phyloP scores from a whole-genome alignment of 164 flowering plant genomes.

The Vitis labrusca region DNA sequence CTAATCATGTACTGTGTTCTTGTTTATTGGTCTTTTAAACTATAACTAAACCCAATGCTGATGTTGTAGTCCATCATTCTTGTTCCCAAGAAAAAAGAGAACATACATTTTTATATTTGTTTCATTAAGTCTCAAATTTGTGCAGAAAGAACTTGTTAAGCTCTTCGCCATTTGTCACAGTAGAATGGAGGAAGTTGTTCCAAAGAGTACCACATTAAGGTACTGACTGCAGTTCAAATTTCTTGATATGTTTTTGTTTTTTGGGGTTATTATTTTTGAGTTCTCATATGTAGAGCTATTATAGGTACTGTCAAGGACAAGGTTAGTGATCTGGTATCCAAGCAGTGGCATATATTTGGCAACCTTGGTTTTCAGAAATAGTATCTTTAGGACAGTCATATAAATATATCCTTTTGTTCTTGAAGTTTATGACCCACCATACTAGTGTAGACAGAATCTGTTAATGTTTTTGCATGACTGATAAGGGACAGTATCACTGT shows the following conservation, averaged over 20 bases:
- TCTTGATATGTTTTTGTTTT: background rate
- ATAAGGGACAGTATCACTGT: too few species aligned
- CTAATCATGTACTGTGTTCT: background rate
- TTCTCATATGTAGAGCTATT: background rate
- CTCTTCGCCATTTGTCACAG: constrained; percentile 76
- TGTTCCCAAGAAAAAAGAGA: background rate
- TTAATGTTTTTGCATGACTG: too few species aligned
- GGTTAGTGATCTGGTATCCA: too few species aligned
- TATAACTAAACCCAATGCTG: background rate
- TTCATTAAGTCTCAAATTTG: background rate
- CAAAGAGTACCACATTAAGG: constrained; percentile 57
- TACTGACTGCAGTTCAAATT: constrained; percentile 17
- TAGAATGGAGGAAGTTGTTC: constrained; percentile 78
- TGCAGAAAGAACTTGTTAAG: constrained; percentile 74
- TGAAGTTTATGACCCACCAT: too few species aligned
- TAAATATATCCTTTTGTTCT: too few species aligned
- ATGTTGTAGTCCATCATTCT: background rate
- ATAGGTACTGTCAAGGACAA: too few species aligned
- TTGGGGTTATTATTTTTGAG: background rate
- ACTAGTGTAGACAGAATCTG: too few species aligned
- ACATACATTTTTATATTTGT: background rate
- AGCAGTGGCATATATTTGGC: background rate
- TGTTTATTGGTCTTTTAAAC: background rate
- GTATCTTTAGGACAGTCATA: too few species aligned
- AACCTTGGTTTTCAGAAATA: background rate